Percentiles rank a stretch among this genome's conserved stretches.
Conservation (phyloP, 306 rosid species). For the Potentilla sterilis region DNA sequence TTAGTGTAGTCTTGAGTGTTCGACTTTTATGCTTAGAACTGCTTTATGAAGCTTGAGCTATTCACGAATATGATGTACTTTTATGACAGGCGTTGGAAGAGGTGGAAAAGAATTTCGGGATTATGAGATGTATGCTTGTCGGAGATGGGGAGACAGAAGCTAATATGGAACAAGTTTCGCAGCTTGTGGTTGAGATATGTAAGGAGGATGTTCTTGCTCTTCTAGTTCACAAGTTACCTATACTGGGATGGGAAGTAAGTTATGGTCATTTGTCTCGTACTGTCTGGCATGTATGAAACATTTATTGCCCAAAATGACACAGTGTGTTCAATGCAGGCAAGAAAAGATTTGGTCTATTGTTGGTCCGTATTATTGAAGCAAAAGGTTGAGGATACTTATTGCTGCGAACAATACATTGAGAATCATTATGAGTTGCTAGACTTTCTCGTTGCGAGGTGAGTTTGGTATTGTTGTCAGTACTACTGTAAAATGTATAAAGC, state of each 20-base stretch:
- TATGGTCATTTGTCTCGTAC: conserved; percentile 15
- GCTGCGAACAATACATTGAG: conserved; percentile 73
- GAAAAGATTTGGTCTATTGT: conserved; percentile 85
- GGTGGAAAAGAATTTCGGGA: conserved; percentile 80
- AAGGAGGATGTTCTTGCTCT: conserved; percentile 77
- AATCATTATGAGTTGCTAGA: conserved; percentile 74
- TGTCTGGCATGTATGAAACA: conserved; percentile 21
- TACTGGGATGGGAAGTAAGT: conserved; percentile 98
- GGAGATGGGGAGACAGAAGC: conserved; percentile 94
- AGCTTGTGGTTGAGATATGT: conserved; percentile 74
- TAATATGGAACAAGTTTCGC: conserved; percentile 69
- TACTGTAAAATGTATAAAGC: neutral
- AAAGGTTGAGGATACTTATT: conserved; percentile 57
- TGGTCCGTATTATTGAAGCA: conserved; percentile 91
- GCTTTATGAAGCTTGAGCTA: neutral
- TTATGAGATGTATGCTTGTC: conserved; percentile 75
- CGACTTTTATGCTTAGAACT: neutral
- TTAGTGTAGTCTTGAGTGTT: neutral
- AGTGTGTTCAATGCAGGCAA: conserved; percentile 59
- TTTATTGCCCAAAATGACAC: conserved; percentile 31
- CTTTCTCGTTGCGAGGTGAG: conserved; percentile 89
- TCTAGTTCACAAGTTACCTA: conserved; percentile 68
- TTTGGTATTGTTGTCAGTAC: conserved; percentile 9
- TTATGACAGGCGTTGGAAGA: conserved; percentile 77
- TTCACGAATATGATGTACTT: neutral